phyloP scores from a whole-genome alignment of 192 early-diverging fungal genomes.

The Jimgerdemannia lactiflua region DNA sequence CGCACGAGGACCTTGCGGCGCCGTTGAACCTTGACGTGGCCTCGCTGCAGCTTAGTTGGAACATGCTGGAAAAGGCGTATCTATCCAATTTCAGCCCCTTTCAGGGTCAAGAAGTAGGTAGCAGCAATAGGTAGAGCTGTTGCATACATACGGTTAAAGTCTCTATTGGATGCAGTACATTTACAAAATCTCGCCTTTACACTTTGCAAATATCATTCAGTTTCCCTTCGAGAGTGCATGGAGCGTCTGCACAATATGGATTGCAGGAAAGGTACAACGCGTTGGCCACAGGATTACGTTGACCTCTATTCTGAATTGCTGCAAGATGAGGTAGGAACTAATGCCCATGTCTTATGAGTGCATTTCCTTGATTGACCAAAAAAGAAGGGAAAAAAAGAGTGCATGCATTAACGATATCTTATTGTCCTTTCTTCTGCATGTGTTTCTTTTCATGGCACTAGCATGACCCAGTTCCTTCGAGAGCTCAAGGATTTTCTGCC shows the following conservation, averaged over 20 bases:
- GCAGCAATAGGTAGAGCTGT: background rate
- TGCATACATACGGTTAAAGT: background rate
- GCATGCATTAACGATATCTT: too few species aligned
- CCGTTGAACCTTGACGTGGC: background rate
- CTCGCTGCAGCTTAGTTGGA: background rate
- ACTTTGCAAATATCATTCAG: background rate
- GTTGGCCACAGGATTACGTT: background rate
- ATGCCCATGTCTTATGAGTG: too few species aligned
- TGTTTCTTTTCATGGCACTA: background rate
- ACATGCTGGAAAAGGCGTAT: background rate
- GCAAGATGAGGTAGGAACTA: background rate
- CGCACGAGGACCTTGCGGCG: background rate
- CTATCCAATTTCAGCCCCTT: background rate
- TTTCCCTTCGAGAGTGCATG: background rate
- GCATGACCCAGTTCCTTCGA: background rate
- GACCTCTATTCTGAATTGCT: background rate
- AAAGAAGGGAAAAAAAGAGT: too few species aligned
- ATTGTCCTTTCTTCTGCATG: too few species aligned
- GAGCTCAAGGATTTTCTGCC: background rate
- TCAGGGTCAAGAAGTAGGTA: background rate
- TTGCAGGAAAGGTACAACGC: background rate
- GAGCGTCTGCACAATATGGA: background rate
- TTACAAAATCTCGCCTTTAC: background rate
- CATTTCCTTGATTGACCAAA: too few species aligned
- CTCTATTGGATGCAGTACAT: background rate